phyloP scores from a whole-genome alignment of 2,329 filamentous ascomycete species.

The Helicocarpus griseus region DNA sequence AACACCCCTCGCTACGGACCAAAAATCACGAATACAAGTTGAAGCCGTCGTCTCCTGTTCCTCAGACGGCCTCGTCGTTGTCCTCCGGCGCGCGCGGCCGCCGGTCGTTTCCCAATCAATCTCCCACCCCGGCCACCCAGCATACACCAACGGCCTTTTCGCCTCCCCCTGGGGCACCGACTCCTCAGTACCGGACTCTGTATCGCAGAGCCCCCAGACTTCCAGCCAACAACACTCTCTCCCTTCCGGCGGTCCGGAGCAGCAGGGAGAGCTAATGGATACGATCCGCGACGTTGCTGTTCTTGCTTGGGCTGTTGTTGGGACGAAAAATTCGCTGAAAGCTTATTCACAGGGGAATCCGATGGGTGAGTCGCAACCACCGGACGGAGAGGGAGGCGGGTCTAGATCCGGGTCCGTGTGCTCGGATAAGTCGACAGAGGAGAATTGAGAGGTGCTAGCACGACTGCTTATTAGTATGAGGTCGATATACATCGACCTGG shows the following conservation, averaged over 20 bases:
- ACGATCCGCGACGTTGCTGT: slow-evolving; percentile 76
- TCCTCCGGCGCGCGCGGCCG: slow-evolving; percentile 64
- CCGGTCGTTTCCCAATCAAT: slow-evolving; percentile 46
- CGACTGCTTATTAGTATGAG: too few species aligned
- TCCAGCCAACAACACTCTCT: slow-evolving; percentile 8
- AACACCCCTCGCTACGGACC: not conserved
- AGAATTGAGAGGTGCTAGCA: too few species aligned
- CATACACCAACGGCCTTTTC: slow-evolving; percentile 56
- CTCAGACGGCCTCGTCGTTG: slow-evolving; percentile 76
- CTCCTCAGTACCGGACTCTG: slow-evolving; percentile 46
- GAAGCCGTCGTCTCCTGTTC: slow-evolving; percentile 89
- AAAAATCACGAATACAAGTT: slow-evolving; percentile 49
- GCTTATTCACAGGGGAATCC: slow-evolving; percentile 54
- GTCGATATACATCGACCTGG: too few species aligned
- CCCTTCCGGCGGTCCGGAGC: slow-evolving; percentile 43
- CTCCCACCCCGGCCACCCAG: slow-evolving; percentile 32
- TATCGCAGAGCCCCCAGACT: slow-evolving; percentile 11
- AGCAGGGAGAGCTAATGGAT: slow-evolving; percentile 59
- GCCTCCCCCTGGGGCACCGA: slow-evolving; percentile 70
- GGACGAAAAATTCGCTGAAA: slow-evolving; percentile 67
- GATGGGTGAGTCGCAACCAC: slow-evolving; percentile 53
- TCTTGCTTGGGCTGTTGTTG: slow-evolving; percentile 68
- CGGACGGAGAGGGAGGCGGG: too few species aligned
- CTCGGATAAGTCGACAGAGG: not conserved
- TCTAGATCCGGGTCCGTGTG: not conserved